Conservation (phyloP, 2,329 filamentous ascomycete genomes). For the Coniochaeta sp. region DNA sequence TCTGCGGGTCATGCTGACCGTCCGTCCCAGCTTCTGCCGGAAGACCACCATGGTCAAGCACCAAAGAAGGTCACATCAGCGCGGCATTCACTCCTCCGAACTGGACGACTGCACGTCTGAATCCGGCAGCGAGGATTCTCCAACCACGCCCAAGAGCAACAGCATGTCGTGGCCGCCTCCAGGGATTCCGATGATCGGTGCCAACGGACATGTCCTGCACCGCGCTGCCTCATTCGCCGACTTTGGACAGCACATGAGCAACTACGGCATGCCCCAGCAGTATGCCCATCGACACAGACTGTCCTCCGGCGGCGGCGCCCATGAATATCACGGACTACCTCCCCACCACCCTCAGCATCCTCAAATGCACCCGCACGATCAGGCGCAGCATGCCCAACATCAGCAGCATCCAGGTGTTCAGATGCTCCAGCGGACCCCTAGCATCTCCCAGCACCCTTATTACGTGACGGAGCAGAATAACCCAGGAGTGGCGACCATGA, state of each 20-base stretch:
- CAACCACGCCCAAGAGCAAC: conserved; percentile 48
- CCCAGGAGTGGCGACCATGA: conserved; percentile 55
- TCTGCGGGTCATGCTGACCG: neutral
- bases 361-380: conserved; percentile 7
- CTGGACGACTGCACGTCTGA: conserved; percentile 48
- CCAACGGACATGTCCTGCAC: conserved; percentile 34
- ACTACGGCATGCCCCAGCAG: conserved; percentile 32
- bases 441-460: conserved; percentile 37
- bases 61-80: conserved; percentile 54
- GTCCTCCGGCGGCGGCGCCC: conserved; percentile 28
- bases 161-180: conserved; percentile 44
- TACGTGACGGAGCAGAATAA: conserved; percentile 57
- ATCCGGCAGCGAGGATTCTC: conserved; percentile 51
- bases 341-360: conserved; percentile 26
- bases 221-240: conserved; percentile 48
- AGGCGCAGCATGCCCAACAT: conserved; percentile 7
- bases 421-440: conserved; percentile 34
- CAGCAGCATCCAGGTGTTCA: conserved; percentile 34
- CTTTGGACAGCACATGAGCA: conserved; percentile 42
- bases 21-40: conserved; percentile 52
- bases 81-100: conserved; percentile 49
- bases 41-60: conserved; percentile 68
- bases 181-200: conserved; percentile 26
- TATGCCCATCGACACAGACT: conserved; percentile 41
- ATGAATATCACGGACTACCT: conserved; percentile 34